Base-by-base conservation (phyloP, 179 eudicot species). In the Sideroxylon spinosum region DNA sequence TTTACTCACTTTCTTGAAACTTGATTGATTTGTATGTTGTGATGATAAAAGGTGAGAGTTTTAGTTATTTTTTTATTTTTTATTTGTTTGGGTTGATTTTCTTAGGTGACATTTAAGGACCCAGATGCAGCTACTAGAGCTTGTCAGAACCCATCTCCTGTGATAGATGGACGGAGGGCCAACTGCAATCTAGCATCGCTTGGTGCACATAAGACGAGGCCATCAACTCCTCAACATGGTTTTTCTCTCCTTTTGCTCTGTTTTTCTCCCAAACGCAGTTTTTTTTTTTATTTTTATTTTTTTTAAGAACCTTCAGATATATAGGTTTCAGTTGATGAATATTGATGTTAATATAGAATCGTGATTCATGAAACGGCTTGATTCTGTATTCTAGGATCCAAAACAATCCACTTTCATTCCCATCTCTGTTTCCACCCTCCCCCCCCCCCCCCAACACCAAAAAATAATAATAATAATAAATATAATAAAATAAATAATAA, bases 81-180 rank as follows among this genome's bases (percentile, higher is more conserved):
- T 57, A 1, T 52, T 67, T 56, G 74, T 1, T 62, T 76, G 22
- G n/a, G 44, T 37, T 37, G 44, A 37, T 37, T 69, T 50, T 22
- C 56, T 22, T 49, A 89, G 91, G 91, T 89, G 67, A 89, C 91
- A 37, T 89, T 89, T 71, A 89, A 84, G 84, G 87, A 89, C 26
- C 84, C 90, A 66, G 90, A 89, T 72, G 75, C 90, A 20, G 91
- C 91, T 17, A 77, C 72, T 78, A 89, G 90, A 86, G 91, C 91
- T 59, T 87, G 91, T 56, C 90, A 85, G 76, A 87, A 89, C 78
- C 90, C 91, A 77, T 82, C 88, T 74, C 91, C 91, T 17, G 87
- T 89, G 25, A 89, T 89, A 19, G 91, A 89, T 65, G 91, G 89
- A 81, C 85, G 91, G 53, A 87, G 87, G 65, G 91, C 91, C 23